phyloP scores from a whole-genome alignment of 1,284 basidiomycete genomes.

The Sporisorium sorghi region DNA sequence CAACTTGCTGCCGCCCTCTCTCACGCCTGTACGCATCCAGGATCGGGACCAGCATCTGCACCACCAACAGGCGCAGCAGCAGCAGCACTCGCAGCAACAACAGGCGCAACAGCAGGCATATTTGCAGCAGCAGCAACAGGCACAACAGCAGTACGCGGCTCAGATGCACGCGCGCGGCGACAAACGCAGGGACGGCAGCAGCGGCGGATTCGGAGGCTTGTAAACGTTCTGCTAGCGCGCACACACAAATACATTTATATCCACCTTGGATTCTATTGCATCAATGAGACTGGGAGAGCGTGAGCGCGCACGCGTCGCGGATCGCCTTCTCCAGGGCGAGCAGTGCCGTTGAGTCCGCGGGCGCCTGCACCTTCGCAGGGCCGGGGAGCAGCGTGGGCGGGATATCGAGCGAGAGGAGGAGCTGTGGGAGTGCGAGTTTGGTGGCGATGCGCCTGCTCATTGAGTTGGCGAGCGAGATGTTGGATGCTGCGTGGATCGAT shows the following conservation, averaged over 20 bases:
- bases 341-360: slow-evolving; percentile 44
- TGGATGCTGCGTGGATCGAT: slow-evolving; percentile 7
- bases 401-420: slow-evolving; percentile 52
- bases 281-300: background rate
- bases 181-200: slow-evolving; percentile 18
- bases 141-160: slow-evolving; percentile 29
- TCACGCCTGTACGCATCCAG: slow-evolving; percentile 48
- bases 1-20: slow-evolving; percentile 40
- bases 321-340: slow-evolving; percentile 49
- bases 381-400: slow-evolving; percentile 25
- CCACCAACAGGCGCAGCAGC: slow-evolving; percentile 24
- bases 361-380: slow-evolving; percentile 6
- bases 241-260: too few relatives aligned
- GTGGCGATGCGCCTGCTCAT: slow-evolving; percentile 32
- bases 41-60: slow-evolving; percentile 30
- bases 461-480: slow-evolving; percentile 17
- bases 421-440: slow-evolving; percentile 39
- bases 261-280: background rate
- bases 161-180: slow-evolving; percentile 20
- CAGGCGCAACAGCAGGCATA: slow-evolving; percentile 40
- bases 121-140: slow-evolving; percentile 26
- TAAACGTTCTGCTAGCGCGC: slow-evolving; percentile 1
- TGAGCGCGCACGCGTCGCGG: slow-evolving; percentile 23
- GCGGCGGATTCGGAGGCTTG: slow-evolving; percentile 29
- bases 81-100: slow-evolving; percentile 15